phyloP scores from a whole-genome alignment of 495 filamentous ascomycete genomes.

The Penicillium verhagenii region DNA sequence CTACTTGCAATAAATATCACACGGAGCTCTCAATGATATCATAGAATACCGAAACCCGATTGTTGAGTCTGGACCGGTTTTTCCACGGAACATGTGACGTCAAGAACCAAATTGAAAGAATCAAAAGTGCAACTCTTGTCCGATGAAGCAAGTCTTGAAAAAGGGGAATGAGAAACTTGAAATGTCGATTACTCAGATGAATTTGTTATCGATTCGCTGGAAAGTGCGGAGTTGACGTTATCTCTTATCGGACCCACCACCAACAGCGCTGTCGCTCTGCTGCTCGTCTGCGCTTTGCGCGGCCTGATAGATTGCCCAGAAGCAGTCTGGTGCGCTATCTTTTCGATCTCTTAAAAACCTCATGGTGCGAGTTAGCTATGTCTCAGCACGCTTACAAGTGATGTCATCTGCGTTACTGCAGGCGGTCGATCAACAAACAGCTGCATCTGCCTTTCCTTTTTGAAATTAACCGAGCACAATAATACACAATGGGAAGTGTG shows the following conservation, averaged over 20 bases:
- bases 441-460: background rate
- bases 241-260: conserved; percentile 23
- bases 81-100: background rate
- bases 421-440: background rate
- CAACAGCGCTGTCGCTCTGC: conserved; percentile 2
- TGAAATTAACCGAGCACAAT: background rate
- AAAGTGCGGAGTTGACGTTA: conserved; percentile 7
- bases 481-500: conserved; percentile 9
- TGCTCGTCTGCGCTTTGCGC: conserved; percentile 1
- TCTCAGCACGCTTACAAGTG: conserved; percentile 10
- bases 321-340: background rate
- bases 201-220: background rate
- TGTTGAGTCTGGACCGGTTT: background rate
- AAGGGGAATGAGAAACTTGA: background rate
- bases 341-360: background rate
- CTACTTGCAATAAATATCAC: background rate
- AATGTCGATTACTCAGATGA: background rate
- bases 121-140: background rate
- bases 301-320: background rate
- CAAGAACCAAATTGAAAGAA: background rate
- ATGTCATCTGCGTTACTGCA: conserved; percentile 23
- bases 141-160: background rate
- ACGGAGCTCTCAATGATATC: background rate
- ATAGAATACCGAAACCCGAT: background rate
- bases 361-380: conserved; percentile 4